Evolutionary conservation across 1,139 yeast species (phyloP), one percentile per base, ranked within the genome.

Genomic region (Entelexis paramagnoliae): DNA sequence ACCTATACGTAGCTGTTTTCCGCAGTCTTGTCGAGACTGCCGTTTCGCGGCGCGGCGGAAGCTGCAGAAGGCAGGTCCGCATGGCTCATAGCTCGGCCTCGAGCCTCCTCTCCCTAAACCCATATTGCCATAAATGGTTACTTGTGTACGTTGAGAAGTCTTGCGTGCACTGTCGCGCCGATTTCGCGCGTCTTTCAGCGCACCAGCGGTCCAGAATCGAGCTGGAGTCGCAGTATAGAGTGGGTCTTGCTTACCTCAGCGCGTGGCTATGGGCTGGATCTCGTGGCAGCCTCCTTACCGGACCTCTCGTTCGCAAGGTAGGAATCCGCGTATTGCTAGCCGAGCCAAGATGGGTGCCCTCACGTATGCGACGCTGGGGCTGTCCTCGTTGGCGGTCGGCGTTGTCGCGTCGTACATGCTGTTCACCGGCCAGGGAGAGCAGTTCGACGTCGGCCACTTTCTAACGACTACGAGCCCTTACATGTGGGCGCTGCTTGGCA

Each of bases 401-500:
- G 48, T 54, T 22, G 54, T 56, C n/a, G 62, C 55, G 19, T 53
- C 54, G 22, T 59, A 88, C 69, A 82, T 88, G 79, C 75, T 91
- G 59, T 86, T 91, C 77, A 86, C 89, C 56, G 95, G 94, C 50
- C 79, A 87, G 55, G 97, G 97, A 50, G 95, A 88, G 66, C 73
- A 80, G 48, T 91, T 91, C 74, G 84, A 89, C 66, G 79, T 89
- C 54, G 98, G 98, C 48, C 81, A 81, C 61, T 89, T 91, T 65
- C 76, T 93, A 59, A 79, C 81, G 61, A 73, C 83, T 34, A 82
- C 94, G 2, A 87, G 96, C 19, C 99, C 99, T 14, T 91, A 91
- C 66, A 79, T 91, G 81, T 93, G 98, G 98, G 96, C 97, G 22
- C 78, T 79, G 59, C 70, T 88, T 59, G 99, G 99, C 53, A 87